Evolutionary conservation across 202 grass and related monocot species (phyloP).

Genomic region (Eragrostis tef): DNA sequence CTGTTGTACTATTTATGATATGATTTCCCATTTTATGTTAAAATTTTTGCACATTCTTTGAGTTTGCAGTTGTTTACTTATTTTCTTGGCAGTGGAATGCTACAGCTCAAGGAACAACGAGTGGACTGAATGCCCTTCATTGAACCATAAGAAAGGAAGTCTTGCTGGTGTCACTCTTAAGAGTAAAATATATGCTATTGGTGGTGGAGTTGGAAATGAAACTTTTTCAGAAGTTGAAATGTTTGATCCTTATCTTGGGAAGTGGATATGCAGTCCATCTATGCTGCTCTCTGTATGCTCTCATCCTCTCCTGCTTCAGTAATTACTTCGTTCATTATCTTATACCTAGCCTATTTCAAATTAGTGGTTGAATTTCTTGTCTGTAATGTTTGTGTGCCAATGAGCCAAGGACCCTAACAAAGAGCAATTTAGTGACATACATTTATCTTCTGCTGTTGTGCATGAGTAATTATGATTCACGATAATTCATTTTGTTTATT

Average conservation of each 20-base stretch:
- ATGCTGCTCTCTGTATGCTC: conserved; percentile 62
- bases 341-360: background rate
- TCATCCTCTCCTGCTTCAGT: conserved; percentile 36
- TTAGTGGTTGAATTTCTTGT: background rate
- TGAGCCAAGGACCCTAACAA: conserved; percentile 15
- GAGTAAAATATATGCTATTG: conserved; percentile 84
- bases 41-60: conserved; percentile 11
- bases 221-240: conserved; percentile 87
- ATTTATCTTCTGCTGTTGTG: conserved; percentile 33
- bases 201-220: conserved; percentile 75
- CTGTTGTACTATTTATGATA: conserved; percentile 11
- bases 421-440: background rate
- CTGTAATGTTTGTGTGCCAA: conserved; percentile 9
- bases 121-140: conserved; percentile 70
- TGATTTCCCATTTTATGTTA: conserved; percentile 35
- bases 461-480: conserved; percentile 26
- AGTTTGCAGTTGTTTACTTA: conserved; percentile 27
- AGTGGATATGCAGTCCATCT: conserved; percentile 69
- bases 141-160: conserved; percentile 75
- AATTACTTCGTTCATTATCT: conserved; percentile 36
- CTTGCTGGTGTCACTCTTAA: conserved; percentile 70
- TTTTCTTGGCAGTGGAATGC: conserved; percentile 73
- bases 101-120: conserved; percentile 69
- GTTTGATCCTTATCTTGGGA: conserved; percentile 79
- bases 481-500: conserved; percentile 17